Evolutionary conservation across 306 rosid species (phyloP), one percentile per base, ranked within the genome.

Genomic region (Vigna trinervia): DNA sequence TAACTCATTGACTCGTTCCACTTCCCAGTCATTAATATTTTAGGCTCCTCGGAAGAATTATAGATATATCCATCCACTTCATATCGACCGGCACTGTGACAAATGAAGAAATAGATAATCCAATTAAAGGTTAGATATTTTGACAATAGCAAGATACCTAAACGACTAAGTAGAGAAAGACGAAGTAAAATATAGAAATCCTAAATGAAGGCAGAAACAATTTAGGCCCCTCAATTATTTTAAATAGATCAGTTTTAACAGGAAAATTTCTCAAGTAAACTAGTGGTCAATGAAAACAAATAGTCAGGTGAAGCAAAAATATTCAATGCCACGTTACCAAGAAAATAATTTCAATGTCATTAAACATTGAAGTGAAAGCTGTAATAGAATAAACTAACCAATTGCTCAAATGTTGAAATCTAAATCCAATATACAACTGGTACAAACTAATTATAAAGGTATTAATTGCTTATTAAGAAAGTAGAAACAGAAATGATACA

Each of bases 31-130:
- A 94, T 94, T 85, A 94, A 78, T 65, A 90, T 76, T 85, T 92
- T 90, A 17, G 98, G 97, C 83, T 94, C 97, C 86, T 92, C 98
- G 0, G 86, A 87, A 75, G 96, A 87, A 82, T 88, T 94, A 73
- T 92, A 94, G 75, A 94, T 86, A 81, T 94, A 94, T 46, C 98
- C 97, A 87, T 94, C 98, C 84, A 90, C 96, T 89, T 94, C 98
- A 58, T 94, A 92, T 51, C 97, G 97, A 78, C 97, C 96, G 76
- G 96, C 88, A 46, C 98, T 92, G 84, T 84, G 73, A 74, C 32
- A 72, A 14, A 68, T 76, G 32, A 39, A 15, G 62, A 66, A 75
- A 71, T 23, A 76, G 34, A 74, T 11, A 45, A 45, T 50, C 28
- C 8, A 71, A 80, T 71, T 64, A 51, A 34, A 70, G 20, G 79